phyloP scores from a whole-genome alignment of 176 grass and related monocot genomes.

The Hordeum marinum region DNA sequence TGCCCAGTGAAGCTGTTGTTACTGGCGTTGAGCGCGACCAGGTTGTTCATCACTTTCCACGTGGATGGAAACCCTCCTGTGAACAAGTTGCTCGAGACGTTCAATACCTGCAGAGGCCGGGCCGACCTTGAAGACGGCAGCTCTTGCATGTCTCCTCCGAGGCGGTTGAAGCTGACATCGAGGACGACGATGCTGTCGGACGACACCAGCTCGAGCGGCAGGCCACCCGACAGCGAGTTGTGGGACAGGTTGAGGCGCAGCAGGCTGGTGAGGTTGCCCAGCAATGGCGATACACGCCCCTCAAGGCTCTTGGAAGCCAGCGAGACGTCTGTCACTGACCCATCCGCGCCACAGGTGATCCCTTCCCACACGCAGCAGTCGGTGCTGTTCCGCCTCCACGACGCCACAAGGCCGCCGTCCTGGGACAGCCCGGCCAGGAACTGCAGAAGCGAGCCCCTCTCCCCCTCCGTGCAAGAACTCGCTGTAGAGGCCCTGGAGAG shows the following conservation, averaged over 20 bases:
- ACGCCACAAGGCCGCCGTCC: not conserved
- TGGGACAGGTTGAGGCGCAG: slow-evolving; percentile 41
- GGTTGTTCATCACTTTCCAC: slow-evolving; percentile 29
- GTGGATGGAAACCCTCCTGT: slow-evolving; percentile 17
- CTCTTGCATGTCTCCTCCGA: not conserved
- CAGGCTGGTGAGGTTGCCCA: slow-evolving; percentile 31
- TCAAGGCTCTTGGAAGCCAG: slow-evolving; percentile 30
- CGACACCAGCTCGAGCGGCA: slow-evolving; percentile 12
- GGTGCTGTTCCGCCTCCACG: slow-evolving; percentile 26
- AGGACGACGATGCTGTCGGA: slow-evolving; percentile 25
- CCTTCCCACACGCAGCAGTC: slow-evolving; percentile 47
- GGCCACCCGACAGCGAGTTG: slow-evolving; percentile 23
- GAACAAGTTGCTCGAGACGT: slow-evolving; percentile 48
- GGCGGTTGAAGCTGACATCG: slow-evolving; percentile 51
- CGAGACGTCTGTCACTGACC: slow-evolving; percentile 1
- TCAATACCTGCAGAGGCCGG: slow-evolving; percentile 33
- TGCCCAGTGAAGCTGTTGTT: slow-evolving; percentile 51
- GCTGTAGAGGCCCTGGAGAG: slow-evolving; percentile 16
- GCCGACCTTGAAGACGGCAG: slow-evolving; percentile 2
- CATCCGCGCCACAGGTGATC: slow-evolving; percentile 20
- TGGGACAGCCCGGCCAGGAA: slow-evolving; percentile 27
- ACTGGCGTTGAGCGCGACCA: slow-evolving; percentile 31
- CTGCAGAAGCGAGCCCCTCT: slow-evolving; percentile 32
- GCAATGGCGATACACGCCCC: slow-evolving; percentile 26
- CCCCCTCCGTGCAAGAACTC: slow-evolving; percentile 26